These are phyloP conservation scores for Populus tomentosa DNA, from an alignment of 441 rosid genomes.

Conservation along the genomic window DNA sequence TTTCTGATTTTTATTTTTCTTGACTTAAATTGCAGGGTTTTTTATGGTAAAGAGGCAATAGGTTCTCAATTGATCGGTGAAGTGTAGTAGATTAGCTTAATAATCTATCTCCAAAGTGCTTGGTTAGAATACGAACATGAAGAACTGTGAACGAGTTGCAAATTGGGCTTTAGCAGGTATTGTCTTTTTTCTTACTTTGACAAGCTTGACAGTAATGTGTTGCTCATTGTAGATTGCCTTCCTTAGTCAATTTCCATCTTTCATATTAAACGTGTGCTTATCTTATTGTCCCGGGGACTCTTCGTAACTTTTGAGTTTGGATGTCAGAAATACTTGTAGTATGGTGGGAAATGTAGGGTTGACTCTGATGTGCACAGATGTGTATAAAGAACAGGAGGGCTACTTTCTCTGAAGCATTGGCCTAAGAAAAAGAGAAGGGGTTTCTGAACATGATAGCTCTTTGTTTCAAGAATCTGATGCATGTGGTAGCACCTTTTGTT, in stretches of 20 bases:
- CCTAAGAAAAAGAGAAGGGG: too few relatives aligned
- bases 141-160: conserved; percentile 71
- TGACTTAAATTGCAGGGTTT: not conserved
- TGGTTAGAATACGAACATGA: conserved; percentile 37
- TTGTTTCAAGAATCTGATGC: not conserved
- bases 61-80: not conserved
- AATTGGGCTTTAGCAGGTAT: conserved; percentile 86
- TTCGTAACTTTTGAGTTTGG: too few relatives aligned
- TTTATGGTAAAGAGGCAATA: not conserved
- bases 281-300: too few relatives aligned
- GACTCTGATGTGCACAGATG: not conserved
- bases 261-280: too few relatives aligned
- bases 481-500: not conserved
- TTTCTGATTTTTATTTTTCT: not conserved
- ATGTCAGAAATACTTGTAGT: not conserved
- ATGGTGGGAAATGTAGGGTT: not conserved
- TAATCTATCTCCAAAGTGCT: not conserved
- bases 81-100: not conserved
- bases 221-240: too few relatives aligned
- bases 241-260: too few relatives aligned
- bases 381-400: not conserved
- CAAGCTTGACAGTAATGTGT: too few relatives aligned
- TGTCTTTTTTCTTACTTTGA: not conserved
- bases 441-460: not conserved
- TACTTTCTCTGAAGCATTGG: too few relatives aligned